phyloP scores from a whole-genome alignment of 805 yeast species.

The Geotrichum ghanense region DNA sequence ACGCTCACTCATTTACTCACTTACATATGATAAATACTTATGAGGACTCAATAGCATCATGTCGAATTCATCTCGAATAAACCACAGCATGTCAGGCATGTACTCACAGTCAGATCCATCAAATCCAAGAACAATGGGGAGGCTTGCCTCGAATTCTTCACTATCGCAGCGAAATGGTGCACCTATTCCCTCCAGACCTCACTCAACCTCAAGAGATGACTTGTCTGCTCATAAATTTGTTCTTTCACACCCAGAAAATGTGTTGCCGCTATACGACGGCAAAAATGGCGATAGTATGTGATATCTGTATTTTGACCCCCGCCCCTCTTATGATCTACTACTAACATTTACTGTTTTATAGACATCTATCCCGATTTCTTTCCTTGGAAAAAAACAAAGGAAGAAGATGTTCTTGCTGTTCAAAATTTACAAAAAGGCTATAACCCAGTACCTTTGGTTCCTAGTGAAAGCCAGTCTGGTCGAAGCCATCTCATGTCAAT shows the following conservation, averaged over 20 bases:
- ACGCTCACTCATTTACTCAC: too few relatives aligned
- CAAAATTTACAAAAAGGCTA: conserved; percentile 59
- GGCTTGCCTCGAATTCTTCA: conserved; percentile 12
- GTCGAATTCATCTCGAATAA: conserved; percentile 1
- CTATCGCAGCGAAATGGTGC: conserved; percentile 3
- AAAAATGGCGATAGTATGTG: conserved; percentile 7
- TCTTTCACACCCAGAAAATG: conserved; percentile 25
- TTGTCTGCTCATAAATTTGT: conserved; percentile 23
- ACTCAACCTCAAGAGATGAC: conserved; percentile 13
- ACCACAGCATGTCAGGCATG: background rate
- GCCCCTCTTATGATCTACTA: background rate
- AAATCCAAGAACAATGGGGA: conserved; percentile 8
- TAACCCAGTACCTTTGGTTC: conserved; percentile 48
- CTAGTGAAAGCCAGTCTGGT: conserved; percentile 60
- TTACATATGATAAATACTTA: background rate
- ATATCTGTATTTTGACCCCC: conserved; percentile 1
- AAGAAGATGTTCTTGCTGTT: conserved; percentile 44
- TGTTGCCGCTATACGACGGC: conserved; percentile 23
- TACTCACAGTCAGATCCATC: conserved; percentile 10
- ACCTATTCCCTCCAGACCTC: conserved; percentile 2
- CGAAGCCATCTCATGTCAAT: conserved; percentile 40
- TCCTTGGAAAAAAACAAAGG: conserved; percentile 51
- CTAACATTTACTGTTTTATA: background rate
- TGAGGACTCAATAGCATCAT: conserved; percentile 1
- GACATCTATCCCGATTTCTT: conserved; percentile 52